A percentile compares a stretch with the other conserved stretches of the same genome.
Evolutionary conservation across 169 alveolate genomes (phyloP).

Genomic region (Plasmodium gaboni): DNA sequence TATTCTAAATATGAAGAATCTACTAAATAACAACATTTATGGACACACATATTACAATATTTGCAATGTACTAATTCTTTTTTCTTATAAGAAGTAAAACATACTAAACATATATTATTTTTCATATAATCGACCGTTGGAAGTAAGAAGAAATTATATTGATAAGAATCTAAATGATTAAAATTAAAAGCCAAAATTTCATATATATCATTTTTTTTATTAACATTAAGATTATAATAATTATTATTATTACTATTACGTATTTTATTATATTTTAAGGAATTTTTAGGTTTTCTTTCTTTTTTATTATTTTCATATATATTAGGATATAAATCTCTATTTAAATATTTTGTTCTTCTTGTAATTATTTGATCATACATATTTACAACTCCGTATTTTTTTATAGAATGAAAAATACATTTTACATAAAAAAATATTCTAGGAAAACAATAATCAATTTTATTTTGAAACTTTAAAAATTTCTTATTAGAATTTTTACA

Average conservation of each 20-base stretch:
- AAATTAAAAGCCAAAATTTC: conserved; percentile 53
- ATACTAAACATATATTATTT: conserved; percentile 57
- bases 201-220: conserved; percentile 49
- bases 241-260: neutral
- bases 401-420: conserved; percentile 59
- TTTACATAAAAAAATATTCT: conserved; percentile 46
- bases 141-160: conserved; percentile 46
- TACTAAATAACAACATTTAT: conserved; percentile 51
- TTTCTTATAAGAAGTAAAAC: conserved; percentile 55
- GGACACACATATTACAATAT: conserved; percentile 65
- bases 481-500: conserved; percentile 62
- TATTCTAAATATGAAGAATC: conserved; percentile 39
- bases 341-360: conserved; percentile 62
- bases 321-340: conserved; percentile 70
- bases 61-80: conserved; percentile 45
- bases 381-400: conserved; percentile 43
- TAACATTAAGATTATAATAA: neutral
- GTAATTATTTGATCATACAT: conserved; percentile 50
- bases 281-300: conserved; percentile 63
- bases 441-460: conserved; percentile 69
- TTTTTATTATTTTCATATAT: conserved; percentile 69
- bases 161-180: conserved; percentile 55
- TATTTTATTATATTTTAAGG: conserved; percentile 34
- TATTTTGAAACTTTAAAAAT: conserved; percentile 55
- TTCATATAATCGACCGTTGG: conserved; percentile 54